Evolutionary conservation across 371 early-diverging fungal genomes (phyloP).

Genomic region (Mucor circinelloides): DNA sequence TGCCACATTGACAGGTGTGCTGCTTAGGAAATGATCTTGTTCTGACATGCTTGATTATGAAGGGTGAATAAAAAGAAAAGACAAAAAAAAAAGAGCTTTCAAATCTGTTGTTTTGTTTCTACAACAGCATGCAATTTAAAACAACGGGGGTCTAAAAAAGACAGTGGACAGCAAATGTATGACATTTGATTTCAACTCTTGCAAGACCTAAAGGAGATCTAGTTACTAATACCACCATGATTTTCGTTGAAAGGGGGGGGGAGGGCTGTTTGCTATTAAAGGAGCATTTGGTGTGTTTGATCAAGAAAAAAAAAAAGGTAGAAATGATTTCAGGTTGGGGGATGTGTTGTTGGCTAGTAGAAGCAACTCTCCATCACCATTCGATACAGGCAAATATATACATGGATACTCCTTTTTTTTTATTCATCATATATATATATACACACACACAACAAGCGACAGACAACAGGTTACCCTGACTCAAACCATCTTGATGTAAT

Average conservation of each 20-base stretch:
- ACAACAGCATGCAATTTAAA: background rate
- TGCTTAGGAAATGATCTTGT: constrained; percentile 9
- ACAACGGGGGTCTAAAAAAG: background rate
- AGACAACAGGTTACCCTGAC: background rate
- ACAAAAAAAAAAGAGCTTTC: background rate
- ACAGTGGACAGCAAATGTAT: too few species aligned
- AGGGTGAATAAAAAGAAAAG: background rate
- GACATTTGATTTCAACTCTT: background rate
- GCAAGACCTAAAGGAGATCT: background rate
- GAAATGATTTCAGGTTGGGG: background rate
- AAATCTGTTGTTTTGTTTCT: background rate
- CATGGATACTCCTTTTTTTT: background rate
- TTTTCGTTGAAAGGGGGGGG: background rate
- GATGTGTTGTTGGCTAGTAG: background rate
- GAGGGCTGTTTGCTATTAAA: background rate
- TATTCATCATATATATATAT: background rate
- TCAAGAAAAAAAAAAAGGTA: background rate
- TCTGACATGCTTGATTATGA: constrained; percentile 13
- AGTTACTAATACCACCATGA: background rate
- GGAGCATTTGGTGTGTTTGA: background rate
- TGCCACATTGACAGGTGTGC: constrained; percentile 39
- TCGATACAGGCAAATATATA: background rate
- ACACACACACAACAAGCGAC: background rate
- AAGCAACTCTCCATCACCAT: background rate
- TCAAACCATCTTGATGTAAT: background rate